Evolutionary conservation across 1,284 basidiomycete genomes (phyloP), one percentile per base, ranked within the genome.

Genomic region (Grifola frondosa): DNA sequence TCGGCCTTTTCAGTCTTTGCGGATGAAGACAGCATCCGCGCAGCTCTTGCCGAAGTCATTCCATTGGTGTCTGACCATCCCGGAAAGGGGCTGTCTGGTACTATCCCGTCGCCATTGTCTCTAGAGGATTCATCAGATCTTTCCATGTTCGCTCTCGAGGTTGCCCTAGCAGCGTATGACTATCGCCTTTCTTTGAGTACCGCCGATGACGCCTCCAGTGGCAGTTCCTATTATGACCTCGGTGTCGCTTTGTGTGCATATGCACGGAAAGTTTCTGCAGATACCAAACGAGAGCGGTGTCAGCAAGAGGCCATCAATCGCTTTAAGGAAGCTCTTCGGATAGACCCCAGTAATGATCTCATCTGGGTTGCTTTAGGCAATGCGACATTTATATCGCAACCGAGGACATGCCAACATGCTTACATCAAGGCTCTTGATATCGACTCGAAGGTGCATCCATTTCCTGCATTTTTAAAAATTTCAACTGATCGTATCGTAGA

Each of bases 351-450:
- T 16, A 91, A 91, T 55, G 78, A 86, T 42, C 58, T 68, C 3
- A 89, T 89, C 55, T 99, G 97, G 97, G 78, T 81, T 52, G 77
- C 84, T 1, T 67, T 96, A 13, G 94, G 89, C 1, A 78, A 84
- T 55, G 71, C 85, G n/a, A 70, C 84, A 34, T 91, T 94, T 60
- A 58, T 75, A n/a, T 64, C 69, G 7, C 80, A 84, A 37, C 76
- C 86, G 0, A 84, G 80, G 54, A 67, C 79, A 1, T 85, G 91
- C 5, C 97, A 99, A 63, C 95, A 99, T 68, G 88, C 91, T 7
- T 97, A 92, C 55, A 84, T 98, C 58, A 88, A 82, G 39, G 89
- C 95, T 6, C 69, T 98, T 40, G 95, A 98, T 57, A 73, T 90
- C 36, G 84, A 95, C 56, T 64, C 75, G 2, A 93, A 91, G 74